Evolutionary conservation across 192 early-diverging fungal species (phyloP).

Genomic region (Pilobolus umbonatus): DNA sequence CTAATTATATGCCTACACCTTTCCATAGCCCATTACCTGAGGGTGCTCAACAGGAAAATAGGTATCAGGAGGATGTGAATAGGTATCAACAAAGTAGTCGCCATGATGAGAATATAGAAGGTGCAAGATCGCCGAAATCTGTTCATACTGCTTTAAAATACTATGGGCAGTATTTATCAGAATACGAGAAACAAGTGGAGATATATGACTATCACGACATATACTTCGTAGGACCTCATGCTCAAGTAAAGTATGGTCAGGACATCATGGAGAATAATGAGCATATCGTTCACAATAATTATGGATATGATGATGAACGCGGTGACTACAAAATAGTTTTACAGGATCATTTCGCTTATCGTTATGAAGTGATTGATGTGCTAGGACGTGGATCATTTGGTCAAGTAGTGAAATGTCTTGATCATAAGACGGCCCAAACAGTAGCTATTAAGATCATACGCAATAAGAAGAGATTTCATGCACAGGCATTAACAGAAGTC

Average conservation of each 20-base stretch:
- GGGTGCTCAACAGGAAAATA: no score
- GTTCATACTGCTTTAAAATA: slow-evolving; percentile 53
- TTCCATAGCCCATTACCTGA: no score
- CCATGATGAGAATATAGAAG: not conserved
- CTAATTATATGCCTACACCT: no score
- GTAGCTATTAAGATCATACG: slow-evolving; percentile 93
- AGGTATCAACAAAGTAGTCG: not conserved
- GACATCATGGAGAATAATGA: slow-evolving; percentile 50
- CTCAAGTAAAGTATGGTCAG: slow-evolving; percentile 46
- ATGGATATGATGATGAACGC: slow-evolving; percentile 82
- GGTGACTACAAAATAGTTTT: slow-evolving; percentile 88
- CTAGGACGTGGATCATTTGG: slow-evolving; percentile 90
- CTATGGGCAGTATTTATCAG: slow-evolving; percentile 66
- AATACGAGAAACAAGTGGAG: slow-evolving; percentile 78
- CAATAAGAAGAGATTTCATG: slow-evolving; percentile 95
- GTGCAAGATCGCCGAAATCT: slow-evolving; percentile 36
- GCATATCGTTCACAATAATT: no score
- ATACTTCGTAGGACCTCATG: slow-evolving; percentile 81
- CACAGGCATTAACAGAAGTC: slow-evolving; percentile 90
- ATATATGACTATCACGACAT: slow-evolving; percentile 74
- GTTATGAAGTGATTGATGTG: slow-evolving; percentile 89
- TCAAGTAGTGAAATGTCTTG: slow-evolving; percentile 87
- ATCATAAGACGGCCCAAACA: slow-evolving; percentile 83
- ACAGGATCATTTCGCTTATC: slow-evolving; percentile 87
- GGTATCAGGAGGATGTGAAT: not conserved